Conservation (phyloP, 768 basidiomycete species). For the Hypsizygus marmoreus region DNA sequence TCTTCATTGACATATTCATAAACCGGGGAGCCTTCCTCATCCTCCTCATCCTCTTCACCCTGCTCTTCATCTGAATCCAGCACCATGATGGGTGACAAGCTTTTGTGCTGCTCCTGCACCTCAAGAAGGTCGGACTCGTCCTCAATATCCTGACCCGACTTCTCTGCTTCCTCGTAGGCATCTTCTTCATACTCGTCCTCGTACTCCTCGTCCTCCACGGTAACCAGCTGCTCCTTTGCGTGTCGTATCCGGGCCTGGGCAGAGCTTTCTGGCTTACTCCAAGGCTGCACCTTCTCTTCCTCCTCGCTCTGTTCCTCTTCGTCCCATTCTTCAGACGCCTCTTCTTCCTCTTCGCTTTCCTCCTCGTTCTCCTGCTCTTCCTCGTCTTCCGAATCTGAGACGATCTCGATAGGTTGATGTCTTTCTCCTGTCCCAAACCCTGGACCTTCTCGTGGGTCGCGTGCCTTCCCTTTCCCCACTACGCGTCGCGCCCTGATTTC, state of each 20-base stretch:
- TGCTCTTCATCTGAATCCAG: conserved; percentile 28
- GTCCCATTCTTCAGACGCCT: conserved; percentile 18
- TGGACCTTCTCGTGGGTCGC: conserved; percentile 63
- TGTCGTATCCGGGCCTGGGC: conserved; percentile 24
- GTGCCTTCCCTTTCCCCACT: conserved; percentile 55
- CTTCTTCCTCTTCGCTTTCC: conserved; percentile 25
- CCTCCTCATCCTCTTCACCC: conserved; percentile 12
- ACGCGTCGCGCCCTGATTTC: conserved; percentile 49
- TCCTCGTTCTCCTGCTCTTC: conserved; percentile 30
- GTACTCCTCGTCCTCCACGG: conserved; percentile 19
- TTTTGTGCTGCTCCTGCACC: not conserved
- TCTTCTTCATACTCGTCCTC: conserved; percentile 18
- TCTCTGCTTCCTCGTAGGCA: conserved; percentile 22
- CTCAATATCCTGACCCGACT: conserved; percentile 21
- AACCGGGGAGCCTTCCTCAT: conserved; percentile 1
- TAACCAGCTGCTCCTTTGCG: conserved; percentile 10
- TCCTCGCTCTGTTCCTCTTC: conserved; percentile 23
- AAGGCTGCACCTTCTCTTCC: conserved; percentile 23
- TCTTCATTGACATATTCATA: conserved; percentile 14
- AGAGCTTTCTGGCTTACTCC: conserved; percentile 27
- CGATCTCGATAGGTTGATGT: conserved; percentile 50
- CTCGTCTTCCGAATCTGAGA: conserved; percentile 34
- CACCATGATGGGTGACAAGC: conserved; percentile 18
- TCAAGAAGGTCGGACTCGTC: conserved; percentile 1
- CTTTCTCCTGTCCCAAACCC: conserved; percentile 43